Base-by-base conservation (phyloP, 768 basidiomycete species). In the Pulveroboletus sp. region DNA sequence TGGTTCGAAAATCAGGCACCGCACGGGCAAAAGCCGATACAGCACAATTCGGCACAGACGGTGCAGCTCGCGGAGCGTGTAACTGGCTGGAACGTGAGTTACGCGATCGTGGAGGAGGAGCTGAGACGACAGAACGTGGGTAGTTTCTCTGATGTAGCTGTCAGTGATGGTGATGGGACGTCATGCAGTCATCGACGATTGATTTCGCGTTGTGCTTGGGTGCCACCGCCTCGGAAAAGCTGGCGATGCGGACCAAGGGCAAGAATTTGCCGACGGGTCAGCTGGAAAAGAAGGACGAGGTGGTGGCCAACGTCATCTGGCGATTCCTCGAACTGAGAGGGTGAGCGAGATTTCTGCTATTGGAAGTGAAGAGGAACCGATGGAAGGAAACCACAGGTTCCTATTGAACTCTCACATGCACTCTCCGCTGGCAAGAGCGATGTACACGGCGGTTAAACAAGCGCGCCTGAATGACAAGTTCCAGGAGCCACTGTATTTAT, bases 301-400 rank as follows among this genome's bases (percentile, higher is more conserved):
- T 96, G 0, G 96, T 99, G 4, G 94, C 94, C 8, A 99, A 99
- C 64, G 93, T 95, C 23, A 89, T 99, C 47, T 97, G 94, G 94
- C 82, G 95, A 45, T 97, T 98, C 80, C 79, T 99, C 48, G 95
- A 97, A 68, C 74, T 97, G 50, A 76, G 96, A 69, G 93, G 93
- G 94, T 95, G 69, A 65, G 50, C 55, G 49, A 32, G 22, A 7
- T 17, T 40, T 14, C 40, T 55, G 54, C 8, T n/a, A 50, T n/a
- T 40, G 48, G 43, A 30, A 30, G 16, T 27, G 30, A 31, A 16
- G 48, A 20, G 29, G 54, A 14, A 49, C 56, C 37, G 47, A 57
- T 27, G 41, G 46, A 30, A 35, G 53, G 53, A 37, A 17, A 48
- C 46, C 46, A 51, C 61, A 96, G 94, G 57, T 96, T 97, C 78